Percentiles rank a stretch among this genome's conserved stretches.
phyloP scores from a whole-genome alignment of 768 basidiomycete species.

The Tephrocybe rancida region DNA sequence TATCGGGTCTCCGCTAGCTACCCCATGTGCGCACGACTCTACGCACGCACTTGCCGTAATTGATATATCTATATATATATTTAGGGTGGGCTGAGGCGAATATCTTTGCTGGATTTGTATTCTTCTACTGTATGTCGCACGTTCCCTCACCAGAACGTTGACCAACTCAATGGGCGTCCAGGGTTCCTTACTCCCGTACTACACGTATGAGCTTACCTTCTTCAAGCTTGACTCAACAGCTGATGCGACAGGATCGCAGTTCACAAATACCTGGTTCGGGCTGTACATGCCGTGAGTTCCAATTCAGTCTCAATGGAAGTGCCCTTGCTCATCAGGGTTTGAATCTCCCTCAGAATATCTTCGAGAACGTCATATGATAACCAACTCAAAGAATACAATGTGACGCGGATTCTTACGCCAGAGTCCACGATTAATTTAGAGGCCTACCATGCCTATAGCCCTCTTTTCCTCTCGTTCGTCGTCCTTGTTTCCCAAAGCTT shows the following conservation, averaged over 20 bases:
- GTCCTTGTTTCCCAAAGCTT: background rate
- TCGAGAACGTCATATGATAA: conserved; percentile 68
- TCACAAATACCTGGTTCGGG: conserved; percentile 64
- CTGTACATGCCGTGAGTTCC: conserved; percentile 53
- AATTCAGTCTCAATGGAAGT: background rate
- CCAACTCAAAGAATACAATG: conserved; percentile 56
- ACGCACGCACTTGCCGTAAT: too few species aligned
- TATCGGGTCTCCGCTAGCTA: conserved; percentile 56
- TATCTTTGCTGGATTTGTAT: conserved; percentile 58
- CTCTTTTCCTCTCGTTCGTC: conserved; percentile 53
- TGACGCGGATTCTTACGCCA: conserved; percentile 52
- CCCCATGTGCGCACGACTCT: conserved; percentile 32
- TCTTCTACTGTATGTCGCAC: conserved; percentile 61
- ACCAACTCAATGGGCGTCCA: conserved; percentile 8
- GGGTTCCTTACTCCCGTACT: conserved; percentile 63
- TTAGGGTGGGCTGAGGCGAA: conserved; percentile 77
- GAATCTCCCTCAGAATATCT: conserved; percentile 44
- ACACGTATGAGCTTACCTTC: conserved; percentile 39
- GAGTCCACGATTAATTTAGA: conserved; percentile 56
- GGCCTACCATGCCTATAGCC: conserved; percentile 59
- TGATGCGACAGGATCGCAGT: conserved; percentile 30
- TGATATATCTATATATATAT: background rate
- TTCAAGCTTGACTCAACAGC: background rate
- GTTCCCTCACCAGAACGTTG: background rate
- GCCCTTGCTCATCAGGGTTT: conserved; percentile 1